phyloP scores from a whole-genome alignment of 2,329 filamentous ascomycete species.

The Dryadomyces quercivorus region DNA sequence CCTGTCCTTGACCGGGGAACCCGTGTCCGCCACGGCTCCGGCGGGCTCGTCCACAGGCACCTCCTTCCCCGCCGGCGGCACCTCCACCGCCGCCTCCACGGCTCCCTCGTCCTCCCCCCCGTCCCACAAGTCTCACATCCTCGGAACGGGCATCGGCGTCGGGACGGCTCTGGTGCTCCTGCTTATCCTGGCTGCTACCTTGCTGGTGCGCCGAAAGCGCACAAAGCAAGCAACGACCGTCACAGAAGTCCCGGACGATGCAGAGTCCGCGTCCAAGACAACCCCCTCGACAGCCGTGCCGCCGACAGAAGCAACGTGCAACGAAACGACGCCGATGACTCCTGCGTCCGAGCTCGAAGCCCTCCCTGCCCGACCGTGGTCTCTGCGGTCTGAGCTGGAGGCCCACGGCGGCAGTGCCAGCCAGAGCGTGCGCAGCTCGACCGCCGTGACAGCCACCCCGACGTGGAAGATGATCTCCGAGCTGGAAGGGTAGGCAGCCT shows the following conservation, averaged over 20 bases:
- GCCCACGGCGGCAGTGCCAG: not conserved
- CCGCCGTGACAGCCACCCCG: too few relatives aligned
- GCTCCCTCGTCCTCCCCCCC: constrained; percentile 2
- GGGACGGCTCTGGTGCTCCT: not conserved
- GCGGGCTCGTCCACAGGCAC: not conserved
- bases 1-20: not conserved
- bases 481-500: too few relatives aligned
- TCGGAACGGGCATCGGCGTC: constrained; percentile 7
- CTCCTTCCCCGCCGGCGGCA: too few relatives aligned
- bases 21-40: not conserved
- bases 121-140: constrained; percentile 15
- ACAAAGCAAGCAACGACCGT: not conserved
- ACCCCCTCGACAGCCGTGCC: not conserved
- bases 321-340: not conserved
- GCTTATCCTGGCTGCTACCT: not conserved
- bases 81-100: not conserved
- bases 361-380: constrained; percentile 11
- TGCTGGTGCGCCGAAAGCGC: not conserved
- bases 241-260: not conserved
- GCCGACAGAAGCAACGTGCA: too few relatives aligned
- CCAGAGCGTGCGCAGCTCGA: too few relatives aligned
- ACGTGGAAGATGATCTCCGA: too few relatives aligned
- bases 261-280: not conserved
- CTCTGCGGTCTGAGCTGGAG: constrained; percentile 13
- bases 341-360: constrained; percentile 10